These are phyloP conservation scores for Mediolabrus comicus DNA, from an alignment of 108 stramenopile species.

Conservation along the genomic window DNA sequence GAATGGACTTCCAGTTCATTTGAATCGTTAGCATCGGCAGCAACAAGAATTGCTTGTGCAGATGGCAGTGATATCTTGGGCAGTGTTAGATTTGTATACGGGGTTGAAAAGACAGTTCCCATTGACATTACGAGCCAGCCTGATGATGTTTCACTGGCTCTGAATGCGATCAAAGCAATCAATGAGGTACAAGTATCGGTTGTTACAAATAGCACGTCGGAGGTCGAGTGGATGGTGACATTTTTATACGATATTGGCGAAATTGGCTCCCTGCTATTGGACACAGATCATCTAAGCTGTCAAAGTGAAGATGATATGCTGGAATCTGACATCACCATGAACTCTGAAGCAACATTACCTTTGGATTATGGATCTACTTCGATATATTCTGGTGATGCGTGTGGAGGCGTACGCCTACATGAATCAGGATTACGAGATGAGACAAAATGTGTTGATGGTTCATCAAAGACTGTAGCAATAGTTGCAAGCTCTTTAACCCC, in stretches of 20 bases:
- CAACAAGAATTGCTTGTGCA: constrained; percentile 21
- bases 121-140: constrained; percentile 19
- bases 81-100: constrained; percentile 22
- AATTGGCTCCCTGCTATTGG: constrained; percentile 10
- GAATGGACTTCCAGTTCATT: constrained; percentile 51
- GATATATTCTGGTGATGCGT: constrained; percentile 12
- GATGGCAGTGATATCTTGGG: constrained; percentile 33
- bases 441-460: constrained; percentile 30
- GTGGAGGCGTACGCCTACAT: constrained; percentile 35
- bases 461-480: constrained; percentile 22
- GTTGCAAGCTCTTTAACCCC: constrained; percentile 30
- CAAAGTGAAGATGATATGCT: constrained; percentile 23
- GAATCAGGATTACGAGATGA: constrained; percentile 31
- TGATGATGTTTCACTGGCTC: constrained; percentile 16
- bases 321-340: constrained; percentile 13
- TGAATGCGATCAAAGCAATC: constrained; percentile 14
- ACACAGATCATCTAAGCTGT: constrained; percentile 28
- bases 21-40: constrained; percentile 4
- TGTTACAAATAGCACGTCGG: constrained; percentile 9
- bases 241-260: constrained; percentile 25
- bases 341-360: constrained; percentile 8
- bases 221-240: constrained; percentile 24
- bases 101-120: constrained; percentile 16
- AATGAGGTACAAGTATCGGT: constrained; percentile 17
- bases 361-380: constrained; percentile 23